Conservation (phyloP, 495 filamentous ascomycete genomes). For the Talaromyces ruber region DNA sequence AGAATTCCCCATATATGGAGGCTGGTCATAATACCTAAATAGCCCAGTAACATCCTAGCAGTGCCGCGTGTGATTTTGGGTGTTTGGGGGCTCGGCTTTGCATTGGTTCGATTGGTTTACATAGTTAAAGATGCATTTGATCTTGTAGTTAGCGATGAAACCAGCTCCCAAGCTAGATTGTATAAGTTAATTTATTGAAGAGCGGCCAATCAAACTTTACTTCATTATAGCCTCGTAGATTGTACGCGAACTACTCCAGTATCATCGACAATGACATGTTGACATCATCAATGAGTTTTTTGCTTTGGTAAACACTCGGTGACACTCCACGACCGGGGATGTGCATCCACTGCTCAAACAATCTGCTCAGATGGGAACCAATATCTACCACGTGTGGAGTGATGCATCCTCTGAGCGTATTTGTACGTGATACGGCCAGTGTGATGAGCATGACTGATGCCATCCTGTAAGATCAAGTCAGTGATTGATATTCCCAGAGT, state of each 20-base stretch:
- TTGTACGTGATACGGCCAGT: background rate
- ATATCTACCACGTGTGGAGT: slow-evolving; percentile 10
- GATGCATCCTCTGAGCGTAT: slow-evolving; percentile 4
- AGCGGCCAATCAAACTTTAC: background rate
- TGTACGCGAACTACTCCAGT: background rate
- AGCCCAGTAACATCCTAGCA: background rate
- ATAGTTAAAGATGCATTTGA: background rate
- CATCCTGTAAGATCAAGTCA: background rate
- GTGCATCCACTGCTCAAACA: slow-evolving; percentile 13
- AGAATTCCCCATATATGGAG: background rate
- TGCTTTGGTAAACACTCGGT: background rate
- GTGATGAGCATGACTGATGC: background rate
- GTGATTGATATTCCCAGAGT: background rate
- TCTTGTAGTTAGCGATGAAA: background rate
- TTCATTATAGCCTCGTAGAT: background rate
- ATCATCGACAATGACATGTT: background rate
- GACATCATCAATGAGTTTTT: background rate
- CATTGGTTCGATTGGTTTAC: background rate
- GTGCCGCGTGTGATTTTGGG: background rate
- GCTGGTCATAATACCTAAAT: background rate
- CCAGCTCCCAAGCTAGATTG: background rate
- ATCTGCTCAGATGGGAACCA: slow-evolving; percentile 11
- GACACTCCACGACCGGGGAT: slow-evolving; percentile 11
- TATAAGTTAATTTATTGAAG: background rate
- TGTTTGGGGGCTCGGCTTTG: background rate